Evolutionary conservation across 345 rosid species (phyloP).

Genomic region (Linum tenue): DNA sequence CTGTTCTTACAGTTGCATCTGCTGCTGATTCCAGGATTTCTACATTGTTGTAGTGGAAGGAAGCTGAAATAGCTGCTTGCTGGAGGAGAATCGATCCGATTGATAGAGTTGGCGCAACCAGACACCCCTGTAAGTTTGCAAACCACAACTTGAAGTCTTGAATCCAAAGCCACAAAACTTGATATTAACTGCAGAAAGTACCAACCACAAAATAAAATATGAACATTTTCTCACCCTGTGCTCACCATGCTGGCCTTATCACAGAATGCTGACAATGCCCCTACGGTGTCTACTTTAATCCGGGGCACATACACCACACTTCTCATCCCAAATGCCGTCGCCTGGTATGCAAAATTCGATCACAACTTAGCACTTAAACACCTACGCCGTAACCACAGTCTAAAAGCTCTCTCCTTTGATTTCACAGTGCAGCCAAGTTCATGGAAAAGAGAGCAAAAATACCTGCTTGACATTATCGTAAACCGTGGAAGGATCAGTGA

Average conservation of each 20-base stretch:
- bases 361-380: neutral
- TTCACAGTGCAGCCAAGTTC: neutral
- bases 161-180: constrained; percentile 27
- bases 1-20: constrained; percentile 39
- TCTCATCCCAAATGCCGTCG: constrained; percentile 84
- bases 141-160: neutral
- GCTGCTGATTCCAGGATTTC: constrained; percentile 91
- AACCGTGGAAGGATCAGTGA: constrained; percentile 75
- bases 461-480: constrained; percentile 97
- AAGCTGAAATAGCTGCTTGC: constrained; percentile 88
- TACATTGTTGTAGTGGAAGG: constrained; percentile 88
- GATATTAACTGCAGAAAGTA: constrained; percentile 1
- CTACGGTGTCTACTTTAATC: constrained; percentile 52
- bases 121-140: constrained; percentile 51
- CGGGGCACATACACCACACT: constrained; percentile 72
- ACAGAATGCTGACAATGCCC: constrained; percentile 71
- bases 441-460: neutral
- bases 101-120: constrained; percentile 84
- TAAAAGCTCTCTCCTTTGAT: neutral
- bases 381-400: neutral
- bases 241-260: constrained; percentile 99
- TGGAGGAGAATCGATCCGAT: constrained; percentile 91
- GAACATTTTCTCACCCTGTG: constrained; percentile 47
- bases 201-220: constrained; percentile 10
- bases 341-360: constrained; percentile 23